Evolutionary conservation across 306 rosid species (phyloP), one percentile per base, ranked within the genome.

Genomic region (Ziziphus jujuba): DNA sequence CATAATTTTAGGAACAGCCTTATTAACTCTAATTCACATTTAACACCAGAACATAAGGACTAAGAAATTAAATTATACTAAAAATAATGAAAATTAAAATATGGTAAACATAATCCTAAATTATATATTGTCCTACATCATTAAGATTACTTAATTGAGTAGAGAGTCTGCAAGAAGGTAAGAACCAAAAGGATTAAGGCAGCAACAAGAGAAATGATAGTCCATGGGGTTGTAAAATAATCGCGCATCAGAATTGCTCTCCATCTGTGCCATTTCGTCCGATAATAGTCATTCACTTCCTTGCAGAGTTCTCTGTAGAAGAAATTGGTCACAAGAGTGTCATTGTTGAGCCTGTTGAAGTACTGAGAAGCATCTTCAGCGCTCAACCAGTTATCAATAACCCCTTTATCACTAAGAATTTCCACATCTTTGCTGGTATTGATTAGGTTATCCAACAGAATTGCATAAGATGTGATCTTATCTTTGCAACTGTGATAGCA

Each of bases 211-310:
- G 81, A 61, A 51, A 77, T 63, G 3, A 16, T 25, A 3, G 70
- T 58, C 81, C 81, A 77, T 0, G 77, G 77, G 12, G 63, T 33
- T 5, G 20, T 31, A 34, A 77, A 72, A 45, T 77, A 56, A 7
- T 66, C 65, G 5, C 66, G 61, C 59, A 66, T 17, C 13, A 53
- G 9, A 51, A 55, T n/a, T n/a, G n/a, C n/a, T n/a, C n/a, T n/a
- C n/a, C n/a, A n/a, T n/a, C n/a, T n/a, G n/a, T n/a, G n/a, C 61
- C 73, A 59, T 0, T n/a, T 0, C 0, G 0, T 0, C 0, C n/a
- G 0, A 36, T 61, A 25, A 17, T 60, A 48, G 0, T 7, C 0
- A 0, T 34, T 4, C 33, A 66, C 73, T 0, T 35, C 1, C 1
- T 0, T 0, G 38, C 66, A 24, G 6, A 72, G 67, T 0, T 1